phyloP scores from a whole-genome alignment of 371 early-diverging fungal genomes.

The Basidiobolus meristosporus region DNA sequence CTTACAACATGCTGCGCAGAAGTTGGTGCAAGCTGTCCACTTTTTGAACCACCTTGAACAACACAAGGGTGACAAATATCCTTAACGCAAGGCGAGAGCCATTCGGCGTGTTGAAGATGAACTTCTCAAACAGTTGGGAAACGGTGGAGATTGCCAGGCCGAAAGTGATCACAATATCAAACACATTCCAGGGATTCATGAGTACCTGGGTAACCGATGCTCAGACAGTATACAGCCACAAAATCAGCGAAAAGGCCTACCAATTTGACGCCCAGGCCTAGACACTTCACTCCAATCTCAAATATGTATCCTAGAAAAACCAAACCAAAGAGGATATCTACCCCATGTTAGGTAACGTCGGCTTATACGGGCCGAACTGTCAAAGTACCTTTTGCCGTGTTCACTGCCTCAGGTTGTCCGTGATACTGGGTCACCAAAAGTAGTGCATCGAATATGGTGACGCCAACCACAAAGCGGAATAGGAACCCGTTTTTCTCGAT shows the following conservation, averaged over 20 bases:
- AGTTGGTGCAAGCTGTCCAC: slow-evolving; percentile 37
- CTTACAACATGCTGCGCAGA: slow-evolving; percentile 32
- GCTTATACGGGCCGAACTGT: too few species aligned
- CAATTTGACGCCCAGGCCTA: slow-evolving; percentile 32
- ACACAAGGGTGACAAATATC: slow-evolving; percentile 17
- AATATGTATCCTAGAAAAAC: slow-evolving; percentile 11
- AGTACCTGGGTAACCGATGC: too few species aligned
- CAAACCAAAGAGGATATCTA: not conserved
- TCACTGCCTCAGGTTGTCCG: slow-evolving; percentile 1
- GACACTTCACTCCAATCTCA: slow-evolving; percentile 24
- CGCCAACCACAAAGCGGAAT: slow-evolving; percentile 16
- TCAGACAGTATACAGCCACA: too few species aligned
- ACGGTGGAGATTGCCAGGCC: slow-evolving; percentile 26
- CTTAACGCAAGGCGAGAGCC: too few species aligned
- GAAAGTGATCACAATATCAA: slow-evolving; percentile 25
- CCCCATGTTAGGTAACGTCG: too few species aligned
- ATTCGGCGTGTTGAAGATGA: too few species aligned
- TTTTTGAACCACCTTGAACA: slow-evolving; percentile 33
- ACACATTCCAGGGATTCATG: slow-evolving; percentile 35
- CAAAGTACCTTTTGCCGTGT: slow-evolving; percentile 9
- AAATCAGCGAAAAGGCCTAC: too few species aligned
- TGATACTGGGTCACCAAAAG: slow-evolving; percentile 27
- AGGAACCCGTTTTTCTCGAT: slow-evolving; percentile 20
- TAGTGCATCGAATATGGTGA: slow-evolving; percentile 26
- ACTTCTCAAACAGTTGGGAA: slow-evolving; percentile 10